A percentile compares a stretch with the other conserved stretches of the same genome.
Evolutionary conservation across 1,284 basidiomycete genomes (phyloP).

Genomic region (Apiotrichum akiyoshidainum): DNA sequence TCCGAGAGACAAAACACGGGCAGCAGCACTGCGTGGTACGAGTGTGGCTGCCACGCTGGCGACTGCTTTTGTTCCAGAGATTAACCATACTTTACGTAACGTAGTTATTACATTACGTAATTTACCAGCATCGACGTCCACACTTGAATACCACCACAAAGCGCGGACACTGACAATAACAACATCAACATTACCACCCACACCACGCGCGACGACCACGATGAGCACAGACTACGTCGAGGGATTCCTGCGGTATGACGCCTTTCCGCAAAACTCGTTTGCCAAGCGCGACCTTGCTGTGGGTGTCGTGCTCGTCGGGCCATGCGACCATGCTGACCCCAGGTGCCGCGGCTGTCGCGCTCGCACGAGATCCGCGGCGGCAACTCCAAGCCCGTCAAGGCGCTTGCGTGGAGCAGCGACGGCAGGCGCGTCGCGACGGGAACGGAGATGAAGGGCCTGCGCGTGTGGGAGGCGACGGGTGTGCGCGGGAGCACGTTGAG

Average conservation of each 20-base stretch:
- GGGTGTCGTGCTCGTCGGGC: constrained; percentile 6
- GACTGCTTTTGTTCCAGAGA: too few species aligned
- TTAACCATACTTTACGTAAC: too few species aligned
- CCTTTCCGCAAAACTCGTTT: constrained; percentile 23
- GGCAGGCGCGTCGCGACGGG: constrained; percentile 29
- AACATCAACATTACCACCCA: background rate
- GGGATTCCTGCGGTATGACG: constrained; percentile 22
- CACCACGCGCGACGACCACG: background rate
- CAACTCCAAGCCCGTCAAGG: constrained; percentile 25
- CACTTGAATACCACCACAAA: too few species aligned
- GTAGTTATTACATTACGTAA: too few species aligned
- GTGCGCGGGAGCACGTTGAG: too few species aligned
- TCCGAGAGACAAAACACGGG: too few species aligned
- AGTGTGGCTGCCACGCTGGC: too few species aligned
- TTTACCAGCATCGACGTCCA: too few species aligned
- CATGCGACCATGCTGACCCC: background rate
- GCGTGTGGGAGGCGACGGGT: constrained; percentile 25
- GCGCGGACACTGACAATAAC: background rate
- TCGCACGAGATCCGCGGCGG: constrained; percentile 28
- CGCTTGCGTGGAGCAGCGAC: constrained; percentile 32
- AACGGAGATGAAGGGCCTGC: constrained; percentile 27
- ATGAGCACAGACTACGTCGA: constrained; percentile 10
- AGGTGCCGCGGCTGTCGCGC: constrained; percentile 25
- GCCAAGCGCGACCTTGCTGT: constrained; percentile 27
- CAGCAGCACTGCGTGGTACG: too few species aligned